A percentile compares a stretch with the other conserved stretches of the same genome.
Evolutionary conservation across 164 flowering plant species (phyloP).

Genomic region (Hamamelis virginiana): DNA sequence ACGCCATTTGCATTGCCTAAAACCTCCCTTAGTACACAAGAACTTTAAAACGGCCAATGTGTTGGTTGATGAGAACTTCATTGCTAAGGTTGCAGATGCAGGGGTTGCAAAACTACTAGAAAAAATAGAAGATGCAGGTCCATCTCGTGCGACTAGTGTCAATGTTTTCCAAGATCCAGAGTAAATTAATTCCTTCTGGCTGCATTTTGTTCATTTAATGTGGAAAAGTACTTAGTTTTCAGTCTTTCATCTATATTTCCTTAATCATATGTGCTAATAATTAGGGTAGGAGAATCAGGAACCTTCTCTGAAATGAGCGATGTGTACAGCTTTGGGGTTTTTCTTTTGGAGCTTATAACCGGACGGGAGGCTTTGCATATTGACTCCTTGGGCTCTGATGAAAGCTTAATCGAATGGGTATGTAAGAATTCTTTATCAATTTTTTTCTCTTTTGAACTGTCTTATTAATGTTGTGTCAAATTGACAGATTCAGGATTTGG

Average conservation of each 20-base stretch:
- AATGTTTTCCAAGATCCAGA: conserved; percentile 61
- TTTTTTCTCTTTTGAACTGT: not conserved
- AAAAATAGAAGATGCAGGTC: conserved; percentile 48
- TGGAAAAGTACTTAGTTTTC: not conserved
- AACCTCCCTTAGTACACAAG: conserved; percentile 58
- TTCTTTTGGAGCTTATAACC: conserved; percentile 69
- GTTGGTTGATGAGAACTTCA: conserved; percentile 78
- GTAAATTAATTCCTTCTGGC: conserved; percentile 33
- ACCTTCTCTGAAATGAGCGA: conserved; percentile 42
- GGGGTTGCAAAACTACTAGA: conserved; percentile 49
- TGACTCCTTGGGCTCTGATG: conserved; percentile 31
- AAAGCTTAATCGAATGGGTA: conserved; percentile 63
- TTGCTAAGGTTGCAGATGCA: conserved; percentile 74
- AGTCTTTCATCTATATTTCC: not conserved
- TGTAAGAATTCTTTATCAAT: not conserved
- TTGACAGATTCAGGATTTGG: too few species aligned
- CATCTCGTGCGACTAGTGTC: conserved; percentile 32
- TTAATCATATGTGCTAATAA: not conserved
- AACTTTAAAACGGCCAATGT: conserved; percentile 74
- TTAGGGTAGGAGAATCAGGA: conserved; percentile 44
- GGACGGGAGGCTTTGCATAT: conserved; percentile 41
- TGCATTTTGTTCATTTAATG: not conserved
- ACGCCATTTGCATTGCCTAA: conserved; percentile 52
- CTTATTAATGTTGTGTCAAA: too few species aligned
- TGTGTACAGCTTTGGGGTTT: conserved; percentile 71